phyloP scores from a whole-genome alignment of 2,329 filamentous ascomycete genomes.

The Claviceps spartinae region DNA sequence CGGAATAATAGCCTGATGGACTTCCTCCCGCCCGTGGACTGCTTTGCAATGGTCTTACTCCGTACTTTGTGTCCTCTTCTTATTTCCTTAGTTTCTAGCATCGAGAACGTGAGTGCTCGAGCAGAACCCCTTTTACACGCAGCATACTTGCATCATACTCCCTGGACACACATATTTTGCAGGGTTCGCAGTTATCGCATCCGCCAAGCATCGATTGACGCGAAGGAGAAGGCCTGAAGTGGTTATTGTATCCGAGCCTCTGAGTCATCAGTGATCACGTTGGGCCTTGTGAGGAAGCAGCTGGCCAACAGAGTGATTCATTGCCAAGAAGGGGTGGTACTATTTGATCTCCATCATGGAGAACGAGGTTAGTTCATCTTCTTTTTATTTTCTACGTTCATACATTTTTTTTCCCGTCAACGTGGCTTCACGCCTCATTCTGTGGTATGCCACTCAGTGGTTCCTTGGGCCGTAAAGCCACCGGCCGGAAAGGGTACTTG shows the following conservation, averaged over 20 bases:
- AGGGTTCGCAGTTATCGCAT: not conserved
- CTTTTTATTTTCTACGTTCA: not conserved
- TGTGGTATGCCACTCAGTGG: not conserved
- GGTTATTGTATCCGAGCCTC: not conserved
- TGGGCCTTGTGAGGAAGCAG: not conserved
- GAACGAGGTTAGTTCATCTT: slow-evolving; percentile 8
- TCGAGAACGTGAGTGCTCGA: too few species aligned
- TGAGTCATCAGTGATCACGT: not conserved
- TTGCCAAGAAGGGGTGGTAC: not conserved
- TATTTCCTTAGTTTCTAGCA: too few species aligned
- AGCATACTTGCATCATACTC: too few species aligned
- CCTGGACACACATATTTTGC: too few species aligned
- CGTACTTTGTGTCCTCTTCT: too few species aligned
- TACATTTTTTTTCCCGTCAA: not conserved
- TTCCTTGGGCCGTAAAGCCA: not conserved
- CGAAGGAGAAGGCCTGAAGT: not conserved
- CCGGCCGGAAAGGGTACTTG: not conserved
- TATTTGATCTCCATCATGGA: slow-evolving; percentile 9
- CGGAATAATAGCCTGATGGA: not conserved
- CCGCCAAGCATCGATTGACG: not conserved
- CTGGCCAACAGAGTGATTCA: not conserved
- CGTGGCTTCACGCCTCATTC: not conserved
- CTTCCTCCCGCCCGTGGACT: too few species aligned
- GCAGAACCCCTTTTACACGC: too few species aligned
- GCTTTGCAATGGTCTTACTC: too few species aligned